A percentile compares a stretch with the other conserved stretches of the same genome.
Conservation (phyloP, 2,329 filamentous ascomycete genomes). For the Saccharata proteae region DNA sequence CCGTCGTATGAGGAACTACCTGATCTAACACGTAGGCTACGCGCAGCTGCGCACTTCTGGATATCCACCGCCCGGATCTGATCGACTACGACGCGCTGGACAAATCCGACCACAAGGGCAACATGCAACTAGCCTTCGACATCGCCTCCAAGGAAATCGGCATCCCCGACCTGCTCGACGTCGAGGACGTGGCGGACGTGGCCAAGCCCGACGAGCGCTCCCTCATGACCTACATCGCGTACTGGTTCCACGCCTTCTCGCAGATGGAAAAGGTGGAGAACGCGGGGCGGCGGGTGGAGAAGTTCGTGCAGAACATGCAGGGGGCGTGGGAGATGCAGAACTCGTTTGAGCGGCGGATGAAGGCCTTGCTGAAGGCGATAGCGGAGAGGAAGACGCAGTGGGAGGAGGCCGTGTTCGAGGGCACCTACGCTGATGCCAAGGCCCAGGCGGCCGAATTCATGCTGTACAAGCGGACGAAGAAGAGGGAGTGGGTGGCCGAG, state of each 20-base stretch:
- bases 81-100: slow-evolving; percentile 95
- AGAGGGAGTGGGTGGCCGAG: slow-evolving; percentile 93
- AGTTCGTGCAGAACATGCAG: slow-evolving; percentile 98
- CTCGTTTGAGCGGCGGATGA: slow-evolving; percentile 85
- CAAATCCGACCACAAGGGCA: slow-evolving; percentile 85
- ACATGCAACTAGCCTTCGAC: slow-evolving; percentile 97
- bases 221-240: slow-evolving; percentile 98
- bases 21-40: slow-evolving; percentile 11
- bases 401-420: slow-evolving; percentile 72
- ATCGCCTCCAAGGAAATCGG: slow-evolving; percentile 94
- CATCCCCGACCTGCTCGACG: slow-evolving; percentile 88
- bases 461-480: slow-evolving; percentile 79
- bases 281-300: slow-evolving; percentile 88
- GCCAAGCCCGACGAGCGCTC: slow-evolving; percentile 90
- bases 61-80: slow-evolving; percentile 92
- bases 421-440: slow-evolving; percentile 88
- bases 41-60: slow-evolving; percentile 66
- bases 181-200: slow-evolving; percentile 96
- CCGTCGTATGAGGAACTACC: background rate
- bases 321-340: slow-evolving; percentile 99
- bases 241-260: slow-evolving; percentile 99
- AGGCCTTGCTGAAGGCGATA: slow-evolving; percentile 64
- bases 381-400: slow-evolving; percentile 61
- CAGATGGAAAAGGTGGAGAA: slow-evolving; percentile 99
- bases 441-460: slow-evolving; percentile 71